Evolutionary conservation across 2,329 filamentous ascomycete genomes (phyloP).

Genomic region (Colletotrichum sp.): DNA sequence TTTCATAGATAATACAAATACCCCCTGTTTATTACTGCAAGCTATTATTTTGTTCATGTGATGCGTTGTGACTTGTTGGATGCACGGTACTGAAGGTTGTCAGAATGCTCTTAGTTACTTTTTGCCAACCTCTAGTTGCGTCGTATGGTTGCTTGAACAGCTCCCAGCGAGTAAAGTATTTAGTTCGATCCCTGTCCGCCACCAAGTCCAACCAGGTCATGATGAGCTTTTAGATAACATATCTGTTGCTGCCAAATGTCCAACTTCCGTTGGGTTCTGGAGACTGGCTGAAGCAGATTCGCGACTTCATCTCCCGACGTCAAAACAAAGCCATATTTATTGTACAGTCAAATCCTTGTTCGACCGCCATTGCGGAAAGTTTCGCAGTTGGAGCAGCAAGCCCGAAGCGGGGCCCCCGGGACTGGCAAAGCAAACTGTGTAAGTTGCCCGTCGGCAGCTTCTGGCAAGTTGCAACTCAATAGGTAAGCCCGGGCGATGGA

Average conservation of each 20-base stretch:
- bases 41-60: background rate
- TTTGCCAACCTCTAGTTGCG: background rate
- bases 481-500: background rate
- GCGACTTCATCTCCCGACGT: background rate
- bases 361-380: background rate
- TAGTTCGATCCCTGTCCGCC: no score
- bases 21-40: background rate
- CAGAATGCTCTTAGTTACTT: background rate
- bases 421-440: background rate
- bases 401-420: background rate
- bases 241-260: background rate
- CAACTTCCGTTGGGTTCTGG: background rate
- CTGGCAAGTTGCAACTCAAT: background rate
- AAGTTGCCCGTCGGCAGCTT: background rate
- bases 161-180: background rate
- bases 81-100: background rate
- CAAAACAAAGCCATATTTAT: background rate
- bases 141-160: background rate
- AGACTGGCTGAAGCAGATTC: no score
- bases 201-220: background rate
- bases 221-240: background rate
- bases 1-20: conserved; percentile 1
- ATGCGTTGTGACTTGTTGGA: background rate
- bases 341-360: background rate
- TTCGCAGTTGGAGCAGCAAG: background rate